These are phyloP conservation scores for Sporothrix pseudoabietina DNA, from an alignment of 2,329 filamentous ascomycete genomes.

Conservation along the genomic window DNA sequence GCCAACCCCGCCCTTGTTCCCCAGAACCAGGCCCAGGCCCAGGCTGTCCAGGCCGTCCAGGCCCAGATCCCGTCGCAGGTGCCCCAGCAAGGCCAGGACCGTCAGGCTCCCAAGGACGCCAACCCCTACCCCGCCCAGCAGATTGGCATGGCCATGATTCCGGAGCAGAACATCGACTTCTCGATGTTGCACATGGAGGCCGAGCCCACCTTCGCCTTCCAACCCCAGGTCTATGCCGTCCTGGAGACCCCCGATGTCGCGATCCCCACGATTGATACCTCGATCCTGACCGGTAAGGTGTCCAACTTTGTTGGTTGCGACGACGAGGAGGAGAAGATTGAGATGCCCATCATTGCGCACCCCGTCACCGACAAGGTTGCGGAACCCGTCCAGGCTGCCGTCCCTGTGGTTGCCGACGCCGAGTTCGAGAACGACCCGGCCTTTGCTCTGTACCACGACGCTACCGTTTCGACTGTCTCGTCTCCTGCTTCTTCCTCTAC, in stretches of 20 bases:
- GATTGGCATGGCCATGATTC: constrained; percentile 80
- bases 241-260: constrained; percentile 44
- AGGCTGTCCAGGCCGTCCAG: constrained; percentile 31
- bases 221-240: constrained; percentile 69
- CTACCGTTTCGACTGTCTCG: constrained; percentile 39
- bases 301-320: constrained; percentile 56
- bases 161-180: constrained; percentile 76
- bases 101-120: constrained; percentile 64
- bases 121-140: constrained; percentile 63
- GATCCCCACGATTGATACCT: constrained; percentile 56
- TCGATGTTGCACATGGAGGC: constrained; percentile 66
- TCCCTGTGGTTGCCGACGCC: constrained; percentile 50
- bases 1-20: constrained; percentile 52
- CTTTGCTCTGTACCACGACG: constrained; percentile 62
- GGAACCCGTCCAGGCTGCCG: constrained; percentile 39
- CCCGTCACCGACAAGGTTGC: constrained; percentile 45
- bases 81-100: constrained; percentile 42
- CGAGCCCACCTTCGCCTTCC: constrained; percentile 58
- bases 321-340: constrained; percentile 58
- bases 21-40: constrained; percentile 43
- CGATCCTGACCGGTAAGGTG: constrained; percentile 71
- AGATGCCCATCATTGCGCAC: constrained; percentile 56
- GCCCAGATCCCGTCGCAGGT: constrained; percentile 37
- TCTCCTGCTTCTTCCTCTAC: constrained; percentile 14
- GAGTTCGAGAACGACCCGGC: constrained; percentile 65